A percentile compares a stretch with the other conserved stretches of the same genome.
These are phyloP conservation scores for Pythium phragmitis DNA, from an alignment of 352 stramenopile species.

Conservation along the genomic window DNA sequence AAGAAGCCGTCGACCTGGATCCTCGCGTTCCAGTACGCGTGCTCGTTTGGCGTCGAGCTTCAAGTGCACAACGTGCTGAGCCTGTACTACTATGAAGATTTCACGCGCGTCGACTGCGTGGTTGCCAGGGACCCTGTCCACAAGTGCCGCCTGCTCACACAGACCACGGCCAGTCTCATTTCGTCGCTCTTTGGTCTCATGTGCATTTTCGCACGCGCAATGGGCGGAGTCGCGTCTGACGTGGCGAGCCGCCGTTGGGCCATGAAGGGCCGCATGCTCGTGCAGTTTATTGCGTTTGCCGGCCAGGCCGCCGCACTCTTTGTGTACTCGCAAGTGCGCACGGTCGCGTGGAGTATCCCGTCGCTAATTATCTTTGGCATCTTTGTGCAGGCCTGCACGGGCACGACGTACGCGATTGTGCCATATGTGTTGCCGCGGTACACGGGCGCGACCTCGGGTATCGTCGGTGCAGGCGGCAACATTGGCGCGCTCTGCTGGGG, in stretches of 20 bases:
- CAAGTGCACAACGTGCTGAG: conserved; percentile 94
- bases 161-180: conserved; percentile 66
- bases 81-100: conserved; percentile 89
- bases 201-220: conserved; percentile 90
- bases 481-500: conserved; percentile 45
- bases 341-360: conserved; percentile 54
- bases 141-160: conserved; percentile 36
- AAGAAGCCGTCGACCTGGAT: conserved; percentile 85
- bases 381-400: conserved; percentile 80
- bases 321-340: conserved; percentile 70
- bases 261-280: conserved; percentile 85
- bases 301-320: conserved; percentile 79
- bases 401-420: conserved; percentile 57
- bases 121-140: conserved; percentile 18
- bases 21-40: conserved; percentile 90
- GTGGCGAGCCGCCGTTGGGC: conserved; percentile 62
- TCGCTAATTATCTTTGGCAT: conserved; percentile 89
- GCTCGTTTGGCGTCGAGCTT: conserved; percentile 93
- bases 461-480: conserved; percentile 57
- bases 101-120: conserved; percentile 57
- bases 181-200: conserved; percentile 93
- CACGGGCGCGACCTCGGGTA: conserved; percentile 45
- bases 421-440: conserved; percentile 47
- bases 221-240: conserved; percentile 87
- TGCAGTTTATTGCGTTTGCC: conserved; percentile 74